phyloP scores from a whole-genome alignment of 1,139 yeast genomes.

The Suhomyces terraborum region DNA sequence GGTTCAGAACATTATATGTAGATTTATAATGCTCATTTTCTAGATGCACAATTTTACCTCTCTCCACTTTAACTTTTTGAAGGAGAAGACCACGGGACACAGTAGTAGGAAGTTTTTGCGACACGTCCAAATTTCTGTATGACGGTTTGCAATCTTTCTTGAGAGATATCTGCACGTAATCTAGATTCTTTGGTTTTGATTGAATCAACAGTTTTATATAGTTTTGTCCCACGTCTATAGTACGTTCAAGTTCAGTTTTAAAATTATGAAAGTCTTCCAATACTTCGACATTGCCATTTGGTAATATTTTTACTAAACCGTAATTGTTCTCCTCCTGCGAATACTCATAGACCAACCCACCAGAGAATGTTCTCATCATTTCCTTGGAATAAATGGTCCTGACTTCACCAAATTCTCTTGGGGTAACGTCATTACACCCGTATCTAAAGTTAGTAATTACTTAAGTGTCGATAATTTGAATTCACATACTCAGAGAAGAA shows the following conservation, averaged over 20 bases:
- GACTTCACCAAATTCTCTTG: slow-evolving; percentile 82
- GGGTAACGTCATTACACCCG: slow-evolving; percentile 86
- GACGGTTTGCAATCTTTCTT: slow-evolving; percentile 27
- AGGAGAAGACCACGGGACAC: slow-evolving; percentile 49
- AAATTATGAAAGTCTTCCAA: slow-evolving; percentile 57
- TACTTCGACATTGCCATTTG: slow-evolving; percentile 57
- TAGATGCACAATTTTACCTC: slow-evolving; percentile 52
- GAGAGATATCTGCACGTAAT: slow-evolving; percentile 21
- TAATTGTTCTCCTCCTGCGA: slow-evolving; percentile 87
- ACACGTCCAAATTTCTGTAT: slow-evolving; percentile 56
- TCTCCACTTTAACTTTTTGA: slow-evolving; percentile 45
- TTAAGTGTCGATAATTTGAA: background rate
- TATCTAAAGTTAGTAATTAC: slow-evolving; percentile 25
- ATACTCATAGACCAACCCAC: slow-evolving; percentile 91
- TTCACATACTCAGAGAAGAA: slow-evolving; percentile 76
- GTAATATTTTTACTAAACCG: slow-evolving; percentile 70
- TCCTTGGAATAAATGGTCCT: slow-evolving; percentile 65
- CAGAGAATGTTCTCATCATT: slow-evolving; percentile 83
- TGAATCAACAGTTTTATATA: slow-evolving; percentile 19
- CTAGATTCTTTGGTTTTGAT: background rate
- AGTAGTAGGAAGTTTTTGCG: slow-evolving; percentile 49
- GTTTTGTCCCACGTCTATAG: slow-evolving; percentile 30
- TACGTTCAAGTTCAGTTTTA: slow-evolving; percentile 46
- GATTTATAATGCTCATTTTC: slow-evolving; percentile 40
- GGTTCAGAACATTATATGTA: slow-evolving; percentile 36